Base-by-base conservation (phyloP, 2,329 filamentous ascomycete species). In the Colletotrichum shisoi region DNA sequence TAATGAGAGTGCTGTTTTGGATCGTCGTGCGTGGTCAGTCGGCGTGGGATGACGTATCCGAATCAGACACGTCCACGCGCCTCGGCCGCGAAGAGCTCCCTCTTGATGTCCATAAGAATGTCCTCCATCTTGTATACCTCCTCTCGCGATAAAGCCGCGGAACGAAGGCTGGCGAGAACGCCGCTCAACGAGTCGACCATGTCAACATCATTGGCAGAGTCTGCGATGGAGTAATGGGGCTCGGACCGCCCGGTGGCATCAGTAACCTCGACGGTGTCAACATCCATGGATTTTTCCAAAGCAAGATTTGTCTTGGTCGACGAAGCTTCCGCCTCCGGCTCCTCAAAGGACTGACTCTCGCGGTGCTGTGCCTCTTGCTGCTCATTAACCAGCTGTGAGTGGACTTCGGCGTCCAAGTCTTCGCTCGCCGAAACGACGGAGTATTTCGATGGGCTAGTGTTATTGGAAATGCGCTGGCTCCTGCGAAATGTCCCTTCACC, bases 71-170 rank as follows among this genome's bases (percentile, higher is more conserved):
- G 77, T 44, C 85, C 84, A 69, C 90, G 83, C 72, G 81, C 81
- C 72, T 88, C 88, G 17, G 91, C 92, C 63, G 89, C 87, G 75
- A 91, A 91, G 58, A 94, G 83, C 75, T 91, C 88, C 70, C 86
- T 84, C 76, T 91, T 89, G 70, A 94, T 87, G 75, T 94, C 90
- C 80, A 94, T 92, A 74, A 95, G 83, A 72, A 92, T 80, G 74
- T 94, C 90, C 73, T 95, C 92, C 71, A 95, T 83, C 74, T 89
- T 84, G 67, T 88, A 84, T 60, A 93, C 86, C 68, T 92, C 88
- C 12, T 85, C 82, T 12, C 86, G 83, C 17, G 87, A 87, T 48
- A 96, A 78, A 17, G 85, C 81, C 24, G 88, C 82, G 34, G 79
- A 79, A 61, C 83, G 85, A 65, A 93, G 81, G 70, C 87, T 83